A percentile compares a stretch with the other conserved stretches of the same genome.
phyloP scores from a whole-genome alignment of 148 eudicot genomes.

The Spergularia marina region DNA sequence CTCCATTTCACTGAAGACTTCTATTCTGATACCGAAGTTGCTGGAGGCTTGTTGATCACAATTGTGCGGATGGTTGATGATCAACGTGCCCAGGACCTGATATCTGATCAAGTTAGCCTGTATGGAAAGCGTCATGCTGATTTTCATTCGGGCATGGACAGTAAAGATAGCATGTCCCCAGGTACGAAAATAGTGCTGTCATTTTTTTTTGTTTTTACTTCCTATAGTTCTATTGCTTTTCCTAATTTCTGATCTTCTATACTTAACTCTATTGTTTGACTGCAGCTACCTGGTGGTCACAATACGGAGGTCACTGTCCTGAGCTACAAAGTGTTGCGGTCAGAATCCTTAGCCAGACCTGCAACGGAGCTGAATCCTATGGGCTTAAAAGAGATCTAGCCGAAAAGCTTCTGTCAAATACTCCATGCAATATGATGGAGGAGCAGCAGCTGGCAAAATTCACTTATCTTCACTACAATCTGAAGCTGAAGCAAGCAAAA shows the following conservation, averaged over 20 bases:
- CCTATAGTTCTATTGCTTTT: neutral
- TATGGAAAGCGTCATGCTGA: constrained; percentile 35
- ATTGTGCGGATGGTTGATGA: constrained; percentile 38
- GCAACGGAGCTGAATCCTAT: constrained; percentile 56
- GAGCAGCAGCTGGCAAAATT: constrained; percentile 31
- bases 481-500: constrained; percentile 42
- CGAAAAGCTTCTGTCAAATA: constrained; percentile 38
- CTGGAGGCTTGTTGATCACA: constrained; percentile 42
- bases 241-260: neutral
- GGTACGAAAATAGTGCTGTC: constrained; percentile 33
- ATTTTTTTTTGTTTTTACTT: too few relatives aligned
- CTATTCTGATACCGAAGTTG: constrained; percentile 50
- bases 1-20: constrained; percentile 37
- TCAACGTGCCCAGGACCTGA: constrained; percentile 31
- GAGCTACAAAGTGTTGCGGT: constrained; percentile 60
- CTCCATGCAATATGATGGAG: constrained; percentile 31
- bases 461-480: constrained; percentile 48
- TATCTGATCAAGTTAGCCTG: constrained; percentile 35
- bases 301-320: constrained; percentile 51
- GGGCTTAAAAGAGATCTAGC: constrained; percentile 52
- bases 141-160: constrained; percentile 36
- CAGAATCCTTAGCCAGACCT: constrained; percentile 56
- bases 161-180: constrained; percentile 40
- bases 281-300: constrained; percentile 66
- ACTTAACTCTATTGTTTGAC: neutral